A percentile compares a stretch with the other conserved stretches of the same genome.
These are phyloP conservation scores for Blepharisma undulans DNA, from an alignment of 169 alveolate genomes.

Conservation along the genomic window DNA sequence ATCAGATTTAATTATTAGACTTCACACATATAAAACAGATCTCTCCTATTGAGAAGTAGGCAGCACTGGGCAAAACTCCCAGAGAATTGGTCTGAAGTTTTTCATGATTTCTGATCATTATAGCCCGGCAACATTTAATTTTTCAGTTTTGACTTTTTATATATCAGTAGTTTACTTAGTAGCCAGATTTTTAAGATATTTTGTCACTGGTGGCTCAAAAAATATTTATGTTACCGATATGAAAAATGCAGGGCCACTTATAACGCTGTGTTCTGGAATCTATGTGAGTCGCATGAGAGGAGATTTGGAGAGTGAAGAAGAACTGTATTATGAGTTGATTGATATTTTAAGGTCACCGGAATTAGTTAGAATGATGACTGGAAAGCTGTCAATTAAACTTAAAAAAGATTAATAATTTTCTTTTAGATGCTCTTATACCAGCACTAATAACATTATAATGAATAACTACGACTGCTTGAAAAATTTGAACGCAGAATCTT, in stretches of 20 bases:
- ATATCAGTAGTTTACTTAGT: constrained; percentile 16
- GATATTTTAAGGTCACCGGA: constrained; percentile 38
- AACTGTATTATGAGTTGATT: constrained; percentile 30
- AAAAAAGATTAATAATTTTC: background rate
- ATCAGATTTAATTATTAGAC: background rate
- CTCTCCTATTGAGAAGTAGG: background rate
- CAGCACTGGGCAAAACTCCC: background rate
- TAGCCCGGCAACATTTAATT: background rate
- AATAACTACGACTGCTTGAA: background rate
- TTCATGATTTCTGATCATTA: background rate
- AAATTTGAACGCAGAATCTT: background rate
- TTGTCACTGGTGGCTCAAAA: background rate
- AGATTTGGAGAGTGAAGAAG: constrained; percentile 12
- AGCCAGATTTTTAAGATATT: constrained; percentile 1
- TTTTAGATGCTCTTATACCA: background rate
- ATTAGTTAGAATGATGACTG: constrained; percentile 1
- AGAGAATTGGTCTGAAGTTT: background rate
- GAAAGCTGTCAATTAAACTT: constrained; percentile 1
- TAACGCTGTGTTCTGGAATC: background rate
- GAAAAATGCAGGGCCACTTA: constrained; percentile 9
- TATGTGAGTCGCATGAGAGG: constrained; percentile 26
- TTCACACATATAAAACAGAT: background rate
- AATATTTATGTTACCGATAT: constrained; percentile 3
- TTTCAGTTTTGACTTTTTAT: constrained; percentile 16
- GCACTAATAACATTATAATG: background rate